Percentiles rank a stretch among this genome's conserved stretches.
phyloP scores from a whole-genome alignment of 2,329 filamentous ascomycete species.

The Fusarium metavorans region DNA sequence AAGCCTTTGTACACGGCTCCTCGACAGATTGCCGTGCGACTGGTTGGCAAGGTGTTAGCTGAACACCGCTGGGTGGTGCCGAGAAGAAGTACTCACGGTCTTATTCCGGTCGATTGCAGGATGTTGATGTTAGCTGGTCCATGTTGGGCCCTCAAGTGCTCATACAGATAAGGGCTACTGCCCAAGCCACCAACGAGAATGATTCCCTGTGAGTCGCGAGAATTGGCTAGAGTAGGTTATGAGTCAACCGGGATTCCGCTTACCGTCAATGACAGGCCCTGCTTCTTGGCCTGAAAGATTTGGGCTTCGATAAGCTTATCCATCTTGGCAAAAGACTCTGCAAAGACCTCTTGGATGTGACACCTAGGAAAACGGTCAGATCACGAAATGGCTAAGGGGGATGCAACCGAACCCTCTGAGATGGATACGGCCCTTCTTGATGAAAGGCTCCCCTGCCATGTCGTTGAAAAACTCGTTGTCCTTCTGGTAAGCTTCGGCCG shows the following conservation, averaged over 20 bases:
- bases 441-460: not conserved
- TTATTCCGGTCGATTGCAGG: not conserved
- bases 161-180: not conserved
- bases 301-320: not conserved
- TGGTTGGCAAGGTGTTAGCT: not conserved
- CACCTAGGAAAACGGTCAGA: not conserved
- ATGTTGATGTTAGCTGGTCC: not conserved
- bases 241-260: not conserved
- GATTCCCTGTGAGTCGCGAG: not conserved
- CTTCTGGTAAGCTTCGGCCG: conserved; percentile 3
- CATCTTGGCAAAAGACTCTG: not conserved
- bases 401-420: not conserved
- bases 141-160: not conserved
- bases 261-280: not conserved
- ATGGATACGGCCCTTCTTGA: not conserved
- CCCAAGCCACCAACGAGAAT: not conserved
- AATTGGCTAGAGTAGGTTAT: not conserved
- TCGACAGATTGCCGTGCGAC: not conserved
- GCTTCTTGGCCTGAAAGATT: not conserved
- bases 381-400: not conserved
- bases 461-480: not conserved
- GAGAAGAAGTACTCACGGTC: not conserved
- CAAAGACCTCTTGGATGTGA: not conserved
- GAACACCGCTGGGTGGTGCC: not conserved
- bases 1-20: not conserved